Percentiles rank a stretch among this genome's conserved stretches.
phyloP scores from a whole-genome alignment of 805 yeast genomes.

The Clavispora phyllophila region DNA sequence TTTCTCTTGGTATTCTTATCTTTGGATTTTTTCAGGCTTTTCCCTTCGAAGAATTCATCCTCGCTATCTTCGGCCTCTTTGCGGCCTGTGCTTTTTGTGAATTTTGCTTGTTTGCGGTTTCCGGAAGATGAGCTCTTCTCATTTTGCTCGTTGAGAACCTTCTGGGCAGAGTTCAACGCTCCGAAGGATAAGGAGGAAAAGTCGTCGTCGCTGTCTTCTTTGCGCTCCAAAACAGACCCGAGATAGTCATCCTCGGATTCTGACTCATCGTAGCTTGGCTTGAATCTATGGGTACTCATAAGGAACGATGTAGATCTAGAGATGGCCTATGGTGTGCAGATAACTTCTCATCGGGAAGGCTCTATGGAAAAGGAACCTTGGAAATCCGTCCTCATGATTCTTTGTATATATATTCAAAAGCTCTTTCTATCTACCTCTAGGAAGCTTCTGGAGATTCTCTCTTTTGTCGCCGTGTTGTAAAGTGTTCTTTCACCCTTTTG shows the following conservation, averaged over 20 bases:
- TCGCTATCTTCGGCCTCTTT: constrained; percentile 18
- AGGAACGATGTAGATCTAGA: background rate
- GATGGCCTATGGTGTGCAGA: background rate
- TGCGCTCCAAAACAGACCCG: constrained; percentile 11
- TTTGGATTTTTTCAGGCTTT: constrained; percentile 20
- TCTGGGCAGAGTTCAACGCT: constrained; percentile 57
- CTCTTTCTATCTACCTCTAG: no score
- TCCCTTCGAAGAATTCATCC: constrained; percentile 10
- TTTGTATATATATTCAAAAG: no score
- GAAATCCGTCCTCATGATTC: no score
- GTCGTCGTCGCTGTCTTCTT: constrained; percentile 42
- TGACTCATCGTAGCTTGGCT: constrained; percentile 11
- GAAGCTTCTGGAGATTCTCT: no score
- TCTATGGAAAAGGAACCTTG: no score
- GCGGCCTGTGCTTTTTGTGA: constrained; percentile 8
- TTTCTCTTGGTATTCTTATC: constrained; percentile 24
- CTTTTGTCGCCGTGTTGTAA: no score
- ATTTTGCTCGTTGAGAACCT: constrained; percentile 28
- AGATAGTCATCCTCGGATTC: constrained; percentile 16
- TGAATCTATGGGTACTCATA: constrained; percentile 3
- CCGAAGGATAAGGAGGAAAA: constrained; percentile 57
- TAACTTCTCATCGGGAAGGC: background rate
- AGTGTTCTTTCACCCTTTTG: no score
- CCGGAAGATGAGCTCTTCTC: constrained; percentile 1
- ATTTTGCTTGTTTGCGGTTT: constrained; percentile 9